phyloP scores from a whole-genome alignment of 2,329 filamentous ascomycete genomes.

The Aspergillus niger region DNA sequence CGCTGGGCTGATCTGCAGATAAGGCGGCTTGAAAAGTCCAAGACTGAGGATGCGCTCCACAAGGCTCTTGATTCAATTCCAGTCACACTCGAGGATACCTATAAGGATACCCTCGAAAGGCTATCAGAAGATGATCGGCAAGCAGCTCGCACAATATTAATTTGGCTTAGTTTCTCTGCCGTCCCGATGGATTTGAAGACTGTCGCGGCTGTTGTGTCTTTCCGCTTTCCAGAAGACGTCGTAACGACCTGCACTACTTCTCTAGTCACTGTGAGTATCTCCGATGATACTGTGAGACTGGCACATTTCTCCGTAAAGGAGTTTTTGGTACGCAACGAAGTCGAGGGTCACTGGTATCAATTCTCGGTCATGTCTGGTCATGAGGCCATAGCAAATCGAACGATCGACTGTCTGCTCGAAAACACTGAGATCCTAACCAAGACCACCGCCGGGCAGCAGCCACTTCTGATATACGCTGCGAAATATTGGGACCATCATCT shows the following conservation, averaged over 20 bases:
- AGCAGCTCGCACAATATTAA: constrained; percentile 1
- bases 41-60: not conserved
- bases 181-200: not conserved
- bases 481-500: not conserved
- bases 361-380: not conserved
- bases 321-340: not conserved
- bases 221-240: not conserved
- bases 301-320: constrained; percentile 12
- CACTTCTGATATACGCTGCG: not conserved
- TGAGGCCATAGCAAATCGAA: not conserved
- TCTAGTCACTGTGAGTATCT: not conserved
- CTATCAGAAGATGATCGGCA: not conserved
- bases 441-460: not conserved
- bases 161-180: constrained; percentile 1
- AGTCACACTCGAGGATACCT: constrained; percentile 3
- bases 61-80: constrained; percentile 1
- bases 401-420: not conserved
- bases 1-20: constrained; percentile 10
- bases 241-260: constrained; percentile 1
- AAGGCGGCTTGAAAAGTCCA: not conserved
- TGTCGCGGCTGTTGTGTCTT: not conserved
- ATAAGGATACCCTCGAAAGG: not conserved
- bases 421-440: not conserved
- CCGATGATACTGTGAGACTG: not conserved
- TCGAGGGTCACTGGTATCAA: not conserved